Evolutionary conservation across 352 stramenopile genomes (phyloP).

Genomic region (Peronospora belbahrii): DNA sequence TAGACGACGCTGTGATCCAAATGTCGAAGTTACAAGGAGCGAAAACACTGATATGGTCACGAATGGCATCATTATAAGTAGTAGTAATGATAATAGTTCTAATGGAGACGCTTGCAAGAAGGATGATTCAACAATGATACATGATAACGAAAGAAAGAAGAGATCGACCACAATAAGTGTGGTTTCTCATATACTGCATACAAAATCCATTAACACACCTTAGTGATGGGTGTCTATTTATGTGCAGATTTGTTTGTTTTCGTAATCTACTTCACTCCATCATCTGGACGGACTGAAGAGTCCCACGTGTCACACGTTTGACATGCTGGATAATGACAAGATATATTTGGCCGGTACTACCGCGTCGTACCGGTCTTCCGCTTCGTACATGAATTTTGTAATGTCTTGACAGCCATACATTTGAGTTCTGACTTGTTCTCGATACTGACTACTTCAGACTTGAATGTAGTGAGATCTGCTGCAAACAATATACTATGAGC

Average conservation of each 20-base stretch:
- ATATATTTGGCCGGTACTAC: neutral
- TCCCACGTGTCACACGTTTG: too few species aligned
- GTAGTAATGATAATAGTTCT: too few species aligned
- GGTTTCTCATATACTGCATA: too few species aligned
- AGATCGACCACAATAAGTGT: too few species aligned
- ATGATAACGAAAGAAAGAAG: too few species aligned
- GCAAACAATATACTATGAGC: constrained; percentile 70
- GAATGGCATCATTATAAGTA: constrained; percentile 1
- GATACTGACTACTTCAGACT: constrained; percentile 14
- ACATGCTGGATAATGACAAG: constrained; percentile 1
- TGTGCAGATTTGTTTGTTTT: too few species aligned
- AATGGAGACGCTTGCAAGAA: too few species aligned
- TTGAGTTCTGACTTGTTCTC: constrained; percentile 22
- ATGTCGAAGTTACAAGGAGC: neutral
- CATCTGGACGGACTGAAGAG: too few species aligned
- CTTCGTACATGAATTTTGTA: constrained; percentile 4
- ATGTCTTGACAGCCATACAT: constrained; percentile 2
- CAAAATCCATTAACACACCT: too few species aligned
- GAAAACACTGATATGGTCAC: neutral
- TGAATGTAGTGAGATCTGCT: constrained; percentile 39
- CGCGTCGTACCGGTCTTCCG: constrained; percentile 1
- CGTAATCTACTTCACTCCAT: too few species aligned
- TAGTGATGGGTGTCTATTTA: too few species aligned
- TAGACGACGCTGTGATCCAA: constrained; percentile 5
- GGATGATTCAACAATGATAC: too few species aligned